Evolutionary conservation across 2,329 filamentous ascomycete genomes (phyloP), one percentile per base, ranked within the genome.

Genomic region (Cryoendolithus antarcticus): DNA sequence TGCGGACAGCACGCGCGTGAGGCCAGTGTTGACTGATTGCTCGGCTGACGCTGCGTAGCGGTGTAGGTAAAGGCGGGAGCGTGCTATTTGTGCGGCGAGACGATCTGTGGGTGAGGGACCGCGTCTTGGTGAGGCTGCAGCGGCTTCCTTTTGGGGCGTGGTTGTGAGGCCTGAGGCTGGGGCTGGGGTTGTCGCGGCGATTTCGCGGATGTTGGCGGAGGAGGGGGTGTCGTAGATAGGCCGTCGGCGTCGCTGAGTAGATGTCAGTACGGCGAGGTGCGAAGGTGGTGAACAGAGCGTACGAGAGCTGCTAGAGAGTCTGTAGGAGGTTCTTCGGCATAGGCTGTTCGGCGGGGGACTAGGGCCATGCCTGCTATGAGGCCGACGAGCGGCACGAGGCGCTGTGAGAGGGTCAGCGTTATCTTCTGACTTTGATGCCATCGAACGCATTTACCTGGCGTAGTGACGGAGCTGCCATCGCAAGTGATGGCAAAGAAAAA

Each of bases 61-160:
- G 69, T 96, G 82, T 33, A 95, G 69, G 59, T 82, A 82, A 45
- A 95, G 70, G 44, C 91, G 86, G 43, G 74, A 83, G 51, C 72
- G 74, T 54, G 84, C 78, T 57, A 98, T 81, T 59, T 95, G 79
- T 28, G 71, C 72, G 43, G 91, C 86, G 30, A 98, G 75, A 36
- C 86, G 81, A 63, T 94, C 88, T 48, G 91, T 96, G 9, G 86
- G 86, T 13, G 86, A 86, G 9, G 85, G 84, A 48, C 48, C 48
- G 40, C 53, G 45, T 49, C 47, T 41, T 44, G 60, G 61, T 34
- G 55, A 43, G 43, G 45, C 41, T 42, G 41, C 47, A 44, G 45
- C 36, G 15, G 40, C 37, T 37, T 50, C 44, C 44, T 51, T 45
- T 48, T 56, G 50, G 11, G 54, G 52, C 39, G 52, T 52, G 24